Evolutionary conservation across 2,329 filamentous ascomycete genomes (phyloP).

Genomic region (Colletotrichum incanum): DNA sequence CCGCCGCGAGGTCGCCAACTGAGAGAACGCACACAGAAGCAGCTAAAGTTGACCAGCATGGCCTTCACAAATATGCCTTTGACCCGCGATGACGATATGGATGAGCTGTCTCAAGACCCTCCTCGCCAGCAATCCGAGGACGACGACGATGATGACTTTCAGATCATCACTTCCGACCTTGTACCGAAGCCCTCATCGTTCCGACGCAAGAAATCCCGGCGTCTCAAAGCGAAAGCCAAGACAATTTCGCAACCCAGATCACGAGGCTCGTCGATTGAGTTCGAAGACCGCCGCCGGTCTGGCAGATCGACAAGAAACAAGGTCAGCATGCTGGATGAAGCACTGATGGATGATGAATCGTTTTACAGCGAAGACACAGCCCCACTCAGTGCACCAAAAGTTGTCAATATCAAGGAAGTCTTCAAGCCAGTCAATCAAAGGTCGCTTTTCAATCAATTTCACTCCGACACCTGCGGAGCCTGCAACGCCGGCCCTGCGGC

Average conservation of each 20-base stretch:
- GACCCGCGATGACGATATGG: conserved; percentile 42
- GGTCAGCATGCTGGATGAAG: conserved; percentile 65
- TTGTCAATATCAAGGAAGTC: conserved; percentile 78
- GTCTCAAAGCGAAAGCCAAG: conserved; percentile 41
- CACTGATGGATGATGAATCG: conserved; percentile 72
- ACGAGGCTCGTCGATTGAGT: conserved; percentile 65
- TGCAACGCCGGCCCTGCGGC: conserved; percentile 72
- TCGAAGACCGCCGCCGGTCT: conserved; percentile 66
- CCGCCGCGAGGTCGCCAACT: conserved; percentile 31
- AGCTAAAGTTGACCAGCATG: conserved; percentile 47
- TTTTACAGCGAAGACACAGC: conserved; percentile 66
- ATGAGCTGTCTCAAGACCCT: conserved; percentile 53
- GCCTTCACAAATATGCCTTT: conserved; percentile 45
- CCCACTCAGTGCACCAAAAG: conserved; percentile 63
- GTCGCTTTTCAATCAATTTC: conserved; percentile 78
- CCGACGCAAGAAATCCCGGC: conserved; percentile 44
- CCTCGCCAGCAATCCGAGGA: conserved; percentile 48
- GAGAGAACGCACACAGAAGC: conserved; percentile 46
- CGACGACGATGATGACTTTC: conserved; percentile 51
- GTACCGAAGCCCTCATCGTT: conserved; percentile 31
- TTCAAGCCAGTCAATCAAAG: conserved; percentile 76
- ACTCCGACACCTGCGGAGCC: conserved; percentile 80
- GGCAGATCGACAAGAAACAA: conserved; percentile 61
- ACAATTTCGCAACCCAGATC: conserved; percentile 45
- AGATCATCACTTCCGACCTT: conserved; percentile 57